Evolutionary conservation across 1,284 basidiomycete species (phyloP), one percentile per base, ranked within the genome.

Genomic region (Heterobasidion parviporum): DNA sequence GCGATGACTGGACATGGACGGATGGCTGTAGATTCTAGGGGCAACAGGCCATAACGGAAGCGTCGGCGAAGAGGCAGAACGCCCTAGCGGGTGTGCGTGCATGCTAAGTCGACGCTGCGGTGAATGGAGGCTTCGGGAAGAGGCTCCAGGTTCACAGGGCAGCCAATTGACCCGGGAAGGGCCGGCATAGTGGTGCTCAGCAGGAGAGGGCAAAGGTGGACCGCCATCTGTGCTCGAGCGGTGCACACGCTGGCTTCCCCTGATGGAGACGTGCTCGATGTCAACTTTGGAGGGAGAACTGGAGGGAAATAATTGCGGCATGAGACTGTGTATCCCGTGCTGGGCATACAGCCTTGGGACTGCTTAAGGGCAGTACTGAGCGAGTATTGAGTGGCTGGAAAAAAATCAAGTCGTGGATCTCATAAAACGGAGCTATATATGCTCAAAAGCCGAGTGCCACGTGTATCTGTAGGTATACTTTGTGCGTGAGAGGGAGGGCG

Each of bases 121-220:
- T 47, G 44, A 41, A 10, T 50, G 18, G 16, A 33, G 52, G 34
- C 52, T 41, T 1, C 48, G 34, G 3, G 59, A 12, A 48, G 47
- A 32, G 55, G n/a, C 15, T 10, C 38, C 20, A 7, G 55, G 9
- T 33, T 48, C 32, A 46, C 38, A 54, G 33, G 52, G 54, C 26
- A 61, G 43, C 61, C 61, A 60, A 49, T 57, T 62, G 41, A 62
- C 54, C 35, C 58, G 53, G 26, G 61, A 62, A 7, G 61, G 57
- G 10, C 58, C 59, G 41, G 53, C 45, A 34, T 47, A 54, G 54
- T 41, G 41, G 43, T 53, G 54, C 41, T 50, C 48, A 18, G n/a
- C 38, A 15, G 16, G 38, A 33, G 34, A 43, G 8, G 51, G 12
- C 12, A 38, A 15, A 43, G 51, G 36, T 41, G 51, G 51, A 6